phyloP scores from a whole-genome alignment of 495 filamentous ascomycete species.

The Penicillium daleae region DNA sequence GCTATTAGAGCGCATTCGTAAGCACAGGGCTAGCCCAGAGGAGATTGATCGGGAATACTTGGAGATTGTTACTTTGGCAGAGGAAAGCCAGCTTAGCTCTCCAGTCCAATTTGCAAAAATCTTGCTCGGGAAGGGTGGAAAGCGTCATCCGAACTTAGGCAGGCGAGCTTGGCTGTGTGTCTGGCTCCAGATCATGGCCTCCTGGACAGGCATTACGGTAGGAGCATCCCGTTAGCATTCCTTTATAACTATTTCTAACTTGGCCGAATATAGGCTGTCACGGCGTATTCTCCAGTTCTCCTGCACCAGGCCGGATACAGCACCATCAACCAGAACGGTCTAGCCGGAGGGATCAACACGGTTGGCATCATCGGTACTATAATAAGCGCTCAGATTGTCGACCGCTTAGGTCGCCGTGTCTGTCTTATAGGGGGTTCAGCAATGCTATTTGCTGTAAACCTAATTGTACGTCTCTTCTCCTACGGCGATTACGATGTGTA shows the following conservation, averaged over 20 bases:
- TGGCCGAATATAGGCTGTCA: conserved; percentile 35
- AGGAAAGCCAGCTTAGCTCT: conserved; percentile 39
- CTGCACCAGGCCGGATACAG: conserved; percentile 48
- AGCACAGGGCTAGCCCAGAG: conserved; percentile 24
- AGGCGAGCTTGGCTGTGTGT: conserved; percentile 54
- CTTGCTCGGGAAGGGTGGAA: conserved; percentile 37
- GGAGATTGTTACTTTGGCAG: conserved; percentile 42
- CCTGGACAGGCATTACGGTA: conserved; percentile 55
- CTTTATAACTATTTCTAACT: neutral
- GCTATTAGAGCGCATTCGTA: conserved; percentile 34
- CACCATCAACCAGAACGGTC: conserved; percentile 48
- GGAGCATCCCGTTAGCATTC: conserved; percentile 5
- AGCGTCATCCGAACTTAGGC: conserved; percentile 37
- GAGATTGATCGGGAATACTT: conserved; percentile 44
- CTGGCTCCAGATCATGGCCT: conserved; percentile 59
- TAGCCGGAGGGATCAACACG: conserved; percentile 58
- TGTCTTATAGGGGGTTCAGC: conserved; percentile 48
- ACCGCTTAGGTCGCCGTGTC: conserved; percentile 51
- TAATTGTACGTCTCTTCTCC: conserved; percentile 30
- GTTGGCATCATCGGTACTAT: conserved; percentile 58
- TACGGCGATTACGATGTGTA: neutral
- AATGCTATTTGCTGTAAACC: conserved; percentile 37
- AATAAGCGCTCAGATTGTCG: conserved; percentile 56
- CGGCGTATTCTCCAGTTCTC: conserved; percentile 46
- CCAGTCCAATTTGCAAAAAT: conserved; percentile 45